Percentiles rank a stretch among this genome's conserved stretches.
These are phyloP conservation scores for Teratosphaeria nubilosa DNA, from an alignment of 2,329 filamentous ascomycete species.

Conservation along the genomic window DNA sequence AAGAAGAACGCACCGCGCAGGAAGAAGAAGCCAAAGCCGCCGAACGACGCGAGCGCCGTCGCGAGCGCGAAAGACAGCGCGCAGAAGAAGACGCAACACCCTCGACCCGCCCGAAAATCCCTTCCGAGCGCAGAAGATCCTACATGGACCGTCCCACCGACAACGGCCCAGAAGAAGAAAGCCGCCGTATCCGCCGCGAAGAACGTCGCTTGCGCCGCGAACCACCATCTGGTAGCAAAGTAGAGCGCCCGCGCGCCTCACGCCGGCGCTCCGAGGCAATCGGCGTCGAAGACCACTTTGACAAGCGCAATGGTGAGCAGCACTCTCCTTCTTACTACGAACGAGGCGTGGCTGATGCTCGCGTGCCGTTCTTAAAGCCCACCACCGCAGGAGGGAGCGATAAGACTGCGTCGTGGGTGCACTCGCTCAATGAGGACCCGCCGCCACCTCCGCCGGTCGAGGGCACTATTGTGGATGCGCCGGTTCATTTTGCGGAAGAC, in stretches of 20 bases:
- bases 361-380: constrained; percentile 11
- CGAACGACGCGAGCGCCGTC: constrained; percentile 21
- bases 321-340: constrained; percentile 6
- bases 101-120: constrained; percentile 12
- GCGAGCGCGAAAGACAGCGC: constrained; percentile 16
- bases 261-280: constrained; percentile 22
- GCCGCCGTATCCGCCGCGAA: constrained; percentile 31
- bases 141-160: constrained; percentile 9
- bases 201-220: constrained; percentile 33
- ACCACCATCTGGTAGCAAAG: constrained; percentile 18
- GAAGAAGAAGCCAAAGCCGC: constrained; percentile 20
- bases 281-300: constrained; percentile 34
- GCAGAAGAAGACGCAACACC: constrained; percentile 14
- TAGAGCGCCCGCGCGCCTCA: constrained; percentile 20
- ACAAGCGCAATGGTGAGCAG: constrained; percentile 31
- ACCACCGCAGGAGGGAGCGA: constrained; percentile 30
- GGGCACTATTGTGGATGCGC: constrained; percentile 38
- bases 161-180: constrained; percentile 21
- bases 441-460: constrained; percentile 36
- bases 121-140: constrained; percentile 18
- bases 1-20: constrained; percentile 20
- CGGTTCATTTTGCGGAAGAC: constrained; percentile 20
- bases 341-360: constrained; percentile 7
- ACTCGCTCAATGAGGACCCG: constrained; percentile 35
- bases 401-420: constrained; percentile 42